Evolutionary conservation across 345 rosid species (phyloP).

Genomic region (Aethionema arabicum): DNA sequence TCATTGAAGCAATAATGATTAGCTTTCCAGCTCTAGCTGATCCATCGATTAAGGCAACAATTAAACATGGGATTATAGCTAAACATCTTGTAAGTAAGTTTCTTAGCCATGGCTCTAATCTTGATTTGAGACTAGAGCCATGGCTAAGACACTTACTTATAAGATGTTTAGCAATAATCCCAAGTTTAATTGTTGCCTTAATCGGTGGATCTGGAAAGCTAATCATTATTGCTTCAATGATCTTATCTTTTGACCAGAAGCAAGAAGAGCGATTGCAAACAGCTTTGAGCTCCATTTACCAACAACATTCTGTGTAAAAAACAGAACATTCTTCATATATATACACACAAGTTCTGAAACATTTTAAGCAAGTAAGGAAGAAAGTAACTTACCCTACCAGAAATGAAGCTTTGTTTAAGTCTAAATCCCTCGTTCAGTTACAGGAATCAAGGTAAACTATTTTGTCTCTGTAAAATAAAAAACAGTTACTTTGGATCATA

Average conservation of each 20-base stretch:
- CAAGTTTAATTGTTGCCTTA: slow-evolving; percentile 88
- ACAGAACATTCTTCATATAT: slow-evolving; percentile 13
- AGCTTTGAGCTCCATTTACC: slow-evolving; percentile 97
- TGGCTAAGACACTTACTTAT: slow-evolving; percentile 86
- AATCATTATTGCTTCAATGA: slow-evolving; percentile 95
- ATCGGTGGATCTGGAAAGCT: slow-evolving; percentile 88
- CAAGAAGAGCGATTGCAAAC: slow-evolving; percentile 85
- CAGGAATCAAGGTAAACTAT: too few relatives aligned
- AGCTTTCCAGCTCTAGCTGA: slow-evolving; percentile 88
- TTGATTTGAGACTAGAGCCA: slow-evolving; percentile 68
- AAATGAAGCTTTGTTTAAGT: slow-evolving; percentile 88
- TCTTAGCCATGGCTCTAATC: slow-evolving; percentile 76
- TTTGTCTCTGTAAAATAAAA: slow-evolving; percentile 38
- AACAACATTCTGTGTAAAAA: slow-evolving; percentile 70
- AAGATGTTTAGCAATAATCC: slow-evolving; percentile 93
- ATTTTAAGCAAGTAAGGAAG: background rate
- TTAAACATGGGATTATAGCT: slow-evolving; percentile 91
- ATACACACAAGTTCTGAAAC: background rate
- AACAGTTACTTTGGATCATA: slow-evolving; percentile 92
- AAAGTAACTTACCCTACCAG: slow-evolving; percentile 64
- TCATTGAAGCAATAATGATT: slow-evolving; percentile 95
- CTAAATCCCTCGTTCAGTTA: too few relatives aligned
- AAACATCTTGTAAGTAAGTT: slow-evolving; percentile 80
- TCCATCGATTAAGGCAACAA: slow-evolving; percentile 85
- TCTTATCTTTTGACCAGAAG: slow-evolving; percentile 92